Evolutionary conservation across 768 basidiomycete species (phyloP).

Genomic region (Steccherinum ochraceum): DNA sequence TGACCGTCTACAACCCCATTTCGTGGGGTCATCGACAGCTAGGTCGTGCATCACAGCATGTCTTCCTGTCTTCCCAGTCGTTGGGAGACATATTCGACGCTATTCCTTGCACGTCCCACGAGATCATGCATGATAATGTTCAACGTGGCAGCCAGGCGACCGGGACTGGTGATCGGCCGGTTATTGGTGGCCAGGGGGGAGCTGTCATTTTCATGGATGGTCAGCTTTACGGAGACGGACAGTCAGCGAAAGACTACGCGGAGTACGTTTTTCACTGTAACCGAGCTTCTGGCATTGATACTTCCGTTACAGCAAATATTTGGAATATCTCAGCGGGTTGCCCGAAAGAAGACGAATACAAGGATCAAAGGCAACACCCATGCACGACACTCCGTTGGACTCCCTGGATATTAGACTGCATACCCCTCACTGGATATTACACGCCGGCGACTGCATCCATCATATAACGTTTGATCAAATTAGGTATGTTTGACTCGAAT

Average conservation of each 20-base stretch:
- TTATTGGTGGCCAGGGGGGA: conserved; percentile 23
- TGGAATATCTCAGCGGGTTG: conserved; percentile 31
- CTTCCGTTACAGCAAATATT: conserved; percentile 35
- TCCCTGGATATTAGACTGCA: conserved; percentile 57
- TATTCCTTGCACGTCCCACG: conserved; percentile 59
- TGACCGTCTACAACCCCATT: conserved; percentile 56
- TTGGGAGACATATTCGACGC: conserved; percentile 53
- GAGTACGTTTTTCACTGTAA: conserved; percentile 33
- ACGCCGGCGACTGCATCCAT: conserved; percentile 80
- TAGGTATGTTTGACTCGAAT: conserved; percentile 35
- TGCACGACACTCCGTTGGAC: conserved; percentile 43
- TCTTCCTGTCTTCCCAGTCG: conserved; percentile 64
- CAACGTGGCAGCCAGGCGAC: conserved; percentile 25
- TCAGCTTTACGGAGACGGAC: conserved; percentile 50
- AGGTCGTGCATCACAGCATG: conserved; percentile 62
- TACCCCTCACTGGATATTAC: conserved; percentile 78
- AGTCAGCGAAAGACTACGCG: conserved; percentile 46
- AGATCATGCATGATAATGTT: conserved; percentile 37
- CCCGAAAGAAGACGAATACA: conserved; percentile 25
- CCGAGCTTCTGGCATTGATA: conserved; percentile 2
- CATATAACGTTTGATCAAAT: conserved; percentile 69
- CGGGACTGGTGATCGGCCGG: conserved; percentile 24
- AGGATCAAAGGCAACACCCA: conserved; percentile 33
- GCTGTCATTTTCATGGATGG: conserved; percentile 60
- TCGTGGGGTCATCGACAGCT: conserved; percentile 56